Conservation (phyloP, 768 basidiomycete genomes). For the Lactarius hengduanensis region DNA sequence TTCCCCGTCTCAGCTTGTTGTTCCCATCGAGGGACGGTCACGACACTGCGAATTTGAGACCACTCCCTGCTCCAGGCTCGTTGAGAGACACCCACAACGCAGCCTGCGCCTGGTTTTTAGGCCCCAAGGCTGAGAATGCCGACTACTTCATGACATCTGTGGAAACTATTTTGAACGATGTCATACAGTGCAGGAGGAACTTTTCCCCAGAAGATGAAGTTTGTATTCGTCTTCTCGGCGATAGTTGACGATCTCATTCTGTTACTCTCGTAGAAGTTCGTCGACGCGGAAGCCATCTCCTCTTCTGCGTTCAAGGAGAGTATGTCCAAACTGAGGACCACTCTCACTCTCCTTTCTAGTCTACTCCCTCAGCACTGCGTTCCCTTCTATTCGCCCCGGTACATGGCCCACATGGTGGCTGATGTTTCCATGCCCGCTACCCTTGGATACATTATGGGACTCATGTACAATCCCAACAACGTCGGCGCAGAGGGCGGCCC, state of each 20-base stretch:
- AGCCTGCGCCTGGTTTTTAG: slow-evolving; percentile 42
- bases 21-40: neutral
- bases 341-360: slow-evolving; percentile 25
- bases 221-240: slow-evolving; percentile 8
- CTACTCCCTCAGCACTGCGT: slow-evolving; percentile 37
- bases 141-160: slow-evolving; percentile 35
- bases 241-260: neutral
- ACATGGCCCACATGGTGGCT: slow-evolving; percentile 42
- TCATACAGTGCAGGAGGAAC: slow-evolving; percentile 30
- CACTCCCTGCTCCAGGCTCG: slow-evolving; percentile 9
- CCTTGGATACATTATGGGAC: slow-evolving; percentile 31
- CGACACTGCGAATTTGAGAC: neutral
- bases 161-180: slow-evolving; percentile 31
- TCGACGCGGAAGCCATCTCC: slow-evolving; percentile 26
- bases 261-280: slow-evolving; percentile 28
- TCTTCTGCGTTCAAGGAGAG: slow-evolving; percentile 30
- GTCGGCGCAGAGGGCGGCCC: slow-evolving; percentile 44
- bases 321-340: slow-evolving; percentile 30
- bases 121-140: slow-evolving; percentile 41
- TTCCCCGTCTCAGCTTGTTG: slow-evolving; percentile 4
- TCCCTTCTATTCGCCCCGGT: slow-evolving; percentile 43
- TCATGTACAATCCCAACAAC: slow-evolving; percentile 46
- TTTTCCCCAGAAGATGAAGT: slow-evolving; percentile 38
- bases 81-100: slow-evolving; percentile 29
- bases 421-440: slow-evolving; percentile 37